Evolutionary conservation across 257 asterid species (phyloP).

Genomic region (Osmanthus fragrans): DNA sequence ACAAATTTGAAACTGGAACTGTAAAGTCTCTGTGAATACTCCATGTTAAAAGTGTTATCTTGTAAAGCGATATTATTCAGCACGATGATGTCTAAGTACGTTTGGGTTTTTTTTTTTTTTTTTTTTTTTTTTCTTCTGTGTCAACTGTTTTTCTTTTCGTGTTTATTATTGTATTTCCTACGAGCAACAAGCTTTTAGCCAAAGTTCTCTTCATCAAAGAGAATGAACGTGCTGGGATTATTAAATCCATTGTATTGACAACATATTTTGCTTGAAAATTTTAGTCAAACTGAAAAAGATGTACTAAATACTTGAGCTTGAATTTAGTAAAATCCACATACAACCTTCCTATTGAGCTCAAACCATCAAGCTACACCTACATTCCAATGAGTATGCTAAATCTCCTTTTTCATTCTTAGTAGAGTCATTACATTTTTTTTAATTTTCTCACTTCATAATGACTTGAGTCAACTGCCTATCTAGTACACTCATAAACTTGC

Average conservation of each 20-base stretch:
- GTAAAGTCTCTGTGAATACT: constrained; percentile 3
- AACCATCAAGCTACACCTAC: too few species aligned
- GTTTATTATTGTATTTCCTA: not conserved
- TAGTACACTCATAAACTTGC: too few species aligned
- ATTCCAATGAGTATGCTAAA: too few species aligned
- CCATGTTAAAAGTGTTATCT: not conserved
- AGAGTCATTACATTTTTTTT: too few species aligned
- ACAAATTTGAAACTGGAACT: not conserved
- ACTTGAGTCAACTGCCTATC: too few species aligned
- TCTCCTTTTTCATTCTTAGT: too few species aligned
- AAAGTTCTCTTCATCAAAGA: not conserved
- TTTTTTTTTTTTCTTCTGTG: too few species aligned
- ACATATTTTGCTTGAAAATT: not conserved
- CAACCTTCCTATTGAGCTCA: too few species aligned
- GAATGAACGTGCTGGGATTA: not conserved
- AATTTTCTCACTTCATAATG: too few species aligned
- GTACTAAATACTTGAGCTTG: too few species aligned
- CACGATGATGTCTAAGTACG: not conserved
- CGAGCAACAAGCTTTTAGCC: not conserved
- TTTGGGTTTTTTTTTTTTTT: too few species aligned
- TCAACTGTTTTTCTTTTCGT: not conserved
- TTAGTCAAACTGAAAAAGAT: not conserved
- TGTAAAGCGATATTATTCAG: not conserved
- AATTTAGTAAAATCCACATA: too few species aligned
- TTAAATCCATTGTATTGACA: not conserved